Base-by-base conservation (phyloP, 2,329 filamentous ascomycete species). In the Ophiostoma australiae region DNA sequence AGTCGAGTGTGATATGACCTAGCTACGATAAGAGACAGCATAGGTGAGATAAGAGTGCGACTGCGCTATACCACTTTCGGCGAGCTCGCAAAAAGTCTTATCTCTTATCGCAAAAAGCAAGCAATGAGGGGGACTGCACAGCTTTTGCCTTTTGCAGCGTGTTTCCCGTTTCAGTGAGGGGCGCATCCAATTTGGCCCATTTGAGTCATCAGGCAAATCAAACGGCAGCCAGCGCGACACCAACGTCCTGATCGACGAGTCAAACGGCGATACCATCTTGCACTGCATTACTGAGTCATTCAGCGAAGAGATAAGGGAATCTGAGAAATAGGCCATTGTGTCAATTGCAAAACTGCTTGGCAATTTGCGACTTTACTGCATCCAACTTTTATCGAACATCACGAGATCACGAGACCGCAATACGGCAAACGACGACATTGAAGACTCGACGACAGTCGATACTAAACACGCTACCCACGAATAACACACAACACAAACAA, bases 51-150 rank as follows among this genome's bases (percentile, higher is more conserved):
- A 39, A 35, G 61, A 35, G 15, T n/a, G 31, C 37, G 31, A 23
- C 13, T 1, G 20, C 66, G 65, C 70, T 68, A 68, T 35, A 58
- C 70, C 65, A 41, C 31, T 58, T 70, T 70, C 70, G 52, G 70
- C 66, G 48, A 68, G 69, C 65, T 68, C 33, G 20, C 8, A 31
- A 31, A n/a, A 65, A 37, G 11, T 37, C 70, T 70, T 68, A 70
- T 70, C 70, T 63, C 70, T 70, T 70, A 70, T 68, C 69, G 65
- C 65, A 63, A 55, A 48, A 58, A 58, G 52, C n/a, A 58, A 58
- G 52, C 52, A 61, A 41, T 65, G 61, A 65, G 61, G 61, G 61
- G 61, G 52, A 23, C 11, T 58, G 33, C 61, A 70, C 48, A 70
- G 70, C 70, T 68, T 61, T 41, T 35, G 48, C 66, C 52, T 58